Percentiles rank a stretch among this genome's conserved stretches.
phyloP scores from a whole-genome alignment of 768 basidiomycete genomes.

The Lactarius quietus region DNA sequence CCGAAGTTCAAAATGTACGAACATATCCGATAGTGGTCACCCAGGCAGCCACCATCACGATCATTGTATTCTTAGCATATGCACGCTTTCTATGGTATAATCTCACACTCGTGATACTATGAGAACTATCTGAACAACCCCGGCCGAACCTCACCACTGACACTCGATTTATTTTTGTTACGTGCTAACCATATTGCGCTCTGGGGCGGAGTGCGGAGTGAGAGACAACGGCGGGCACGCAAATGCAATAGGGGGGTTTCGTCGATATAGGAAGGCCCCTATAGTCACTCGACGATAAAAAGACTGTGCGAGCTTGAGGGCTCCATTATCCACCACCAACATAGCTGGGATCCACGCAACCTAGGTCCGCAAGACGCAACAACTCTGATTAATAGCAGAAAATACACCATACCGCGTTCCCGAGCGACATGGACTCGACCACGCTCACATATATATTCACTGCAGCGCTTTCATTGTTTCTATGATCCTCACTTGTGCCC shows the following conservation, averaged over 20 bases:
- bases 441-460: not conserved
- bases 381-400: too few relatives aligned
- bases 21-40: slow-evolving; percentile 21
- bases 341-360: too few relatives aligned
- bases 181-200: not conserved
- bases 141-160: not conserved
- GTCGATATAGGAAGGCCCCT: too few relatives aligned
- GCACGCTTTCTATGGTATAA: not conserved
- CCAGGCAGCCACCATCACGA: not conserved
- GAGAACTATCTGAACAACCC: not conserved
- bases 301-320: too few relatives aligned
- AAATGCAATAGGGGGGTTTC: too few relatives aligned
- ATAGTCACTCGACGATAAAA: too few relatives aligned
- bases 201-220: too few relatives aligned
- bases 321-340: too few relatives aligned
- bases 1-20: slow-evolving; percentile 27
- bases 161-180: not conserved
- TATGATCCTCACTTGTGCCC: not conserved
- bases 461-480: not conserved
- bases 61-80: not conserved
- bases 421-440: not conserved
- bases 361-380: too few relatives aligned
- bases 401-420: too few relatives aligned
- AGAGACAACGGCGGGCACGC: too few relatives aligned
- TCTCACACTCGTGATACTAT: not conserved